A percentile compares a stretch with the other conserved stretches of the same genome.
These are phyloP conservation scores for Paraphaeosphaeria sporulosa DNA, from an alignment of 2,329 filamentous ascomycete genomes.

Conservation along the genomic window DNA sequence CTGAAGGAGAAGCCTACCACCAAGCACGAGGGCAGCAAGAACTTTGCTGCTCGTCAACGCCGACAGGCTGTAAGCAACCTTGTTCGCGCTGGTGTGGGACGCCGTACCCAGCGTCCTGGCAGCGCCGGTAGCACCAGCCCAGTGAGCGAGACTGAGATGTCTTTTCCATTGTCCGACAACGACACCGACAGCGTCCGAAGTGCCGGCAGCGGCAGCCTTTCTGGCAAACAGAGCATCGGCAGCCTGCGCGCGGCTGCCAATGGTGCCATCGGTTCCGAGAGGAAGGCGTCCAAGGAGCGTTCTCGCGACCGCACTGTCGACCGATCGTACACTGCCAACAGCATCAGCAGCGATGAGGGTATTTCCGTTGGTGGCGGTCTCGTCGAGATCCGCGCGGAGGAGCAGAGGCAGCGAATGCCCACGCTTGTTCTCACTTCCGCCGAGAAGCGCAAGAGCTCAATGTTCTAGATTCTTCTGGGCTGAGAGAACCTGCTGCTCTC, in stretches of 20 bases:
- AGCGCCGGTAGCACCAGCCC: constrained; percentile 82
- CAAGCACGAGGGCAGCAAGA: constrained; percentile 94
- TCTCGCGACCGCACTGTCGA: constrained; percentile 44
- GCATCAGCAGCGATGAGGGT: constrained; percentile 70
- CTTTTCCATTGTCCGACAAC: constrained; percentile 77
- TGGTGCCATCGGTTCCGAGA: constrained; percentile 87
- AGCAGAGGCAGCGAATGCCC: constrained; percentile 70
- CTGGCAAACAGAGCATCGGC: constrained; percentile 75
- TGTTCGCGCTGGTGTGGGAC: constrained; percentile 86
- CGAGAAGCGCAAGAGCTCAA: constrained; percentile 84
- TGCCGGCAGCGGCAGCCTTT: constrained; percentile 83
- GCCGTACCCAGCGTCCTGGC: constrained; percentile 74
- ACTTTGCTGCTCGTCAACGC: constrained; percentile 92
- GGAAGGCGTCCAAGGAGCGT: constrained; percentile 64
- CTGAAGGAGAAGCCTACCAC: constrained; percentile 87
- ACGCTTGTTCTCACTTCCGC: constrained; percentile 87
- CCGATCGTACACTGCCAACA: constrained; percentile 65
- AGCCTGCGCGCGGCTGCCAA: constrained; percentile 81
- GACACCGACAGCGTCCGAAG: constrained; percentile 51
- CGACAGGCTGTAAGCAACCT: constrained; percentile 91
- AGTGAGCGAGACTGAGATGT: constrained; percentile 79
- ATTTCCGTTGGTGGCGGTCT: constrained; percentile 64
- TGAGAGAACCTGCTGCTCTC: constrained; percentile 19
- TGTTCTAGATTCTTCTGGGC: constrained; percentile 56
- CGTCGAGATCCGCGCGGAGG: constrained; percentile 58